These are phyloP conservation scores for Striga hermonthica DNA, from an alignment of 305 asterid species.

Conservation along the genomic window DNA sequence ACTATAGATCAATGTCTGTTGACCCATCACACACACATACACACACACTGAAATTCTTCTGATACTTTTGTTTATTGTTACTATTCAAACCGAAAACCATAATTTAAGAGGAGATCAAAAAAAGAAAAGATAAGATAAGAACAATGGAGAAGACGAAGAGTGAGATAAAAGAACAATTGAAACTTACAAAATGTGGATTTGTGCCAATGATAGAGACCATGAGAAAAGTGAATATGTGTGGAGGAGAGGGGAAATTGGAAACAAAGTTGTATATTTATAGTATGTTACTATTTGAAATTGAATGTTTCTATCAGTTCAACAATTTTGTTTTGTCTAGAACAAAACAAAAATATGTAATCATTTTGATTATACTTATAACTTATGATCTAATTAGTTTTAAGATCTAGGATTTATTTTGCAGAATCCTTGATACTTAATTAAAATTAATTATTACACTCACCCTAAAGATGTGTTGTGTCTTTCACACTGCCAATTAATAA, in stretches of 20 bases:
- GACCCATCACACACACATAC: conserved; percentile 44
- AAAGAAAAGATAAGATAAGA: conserved; percentile 21
- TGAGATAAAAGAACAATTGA: conserved; percentile 14
- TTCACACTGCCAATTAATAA: too few species aligned
- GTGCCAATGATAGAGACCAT: too few species aligned
- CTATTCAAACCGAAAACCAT: conserved; percentile 1
- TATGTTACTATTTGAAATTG: not conserved
- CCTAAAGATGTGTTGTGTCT: too few species aligned
- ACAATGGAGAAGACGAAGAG: conserved; percentile 11
- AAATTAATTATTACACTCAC: too few species aligned
- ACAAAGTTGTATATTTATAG: conserved; percentile 19
- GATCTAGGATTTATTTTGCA: too few species aligned
- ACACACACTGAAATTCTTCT: not conserved
- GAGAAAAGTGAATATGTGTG: conserved; percentile 13
- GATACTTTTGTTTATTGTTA: conserved; percentile 6
- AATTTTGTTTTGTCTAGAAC: too few species aligned
- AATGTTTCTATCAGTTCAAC: too few species aligned
- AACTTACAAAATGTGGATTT: conserved; percentile 5
- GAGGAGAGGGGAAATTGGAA: conserved; percentile 18
- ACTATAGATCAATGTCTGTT: conserved; percentile 66
- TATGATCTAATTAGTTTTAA: too few species aligned
- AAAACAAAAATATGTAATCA: too few species aligned
- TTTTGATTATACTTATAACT: too few species aligned
- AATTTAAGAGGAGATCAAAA: conserved; percentile 9
- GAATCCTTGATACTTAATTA: too few species aligned